Conservation (phyloP, 345 rosid genomes). For the Aquilaria yunnanensis region DNA sequence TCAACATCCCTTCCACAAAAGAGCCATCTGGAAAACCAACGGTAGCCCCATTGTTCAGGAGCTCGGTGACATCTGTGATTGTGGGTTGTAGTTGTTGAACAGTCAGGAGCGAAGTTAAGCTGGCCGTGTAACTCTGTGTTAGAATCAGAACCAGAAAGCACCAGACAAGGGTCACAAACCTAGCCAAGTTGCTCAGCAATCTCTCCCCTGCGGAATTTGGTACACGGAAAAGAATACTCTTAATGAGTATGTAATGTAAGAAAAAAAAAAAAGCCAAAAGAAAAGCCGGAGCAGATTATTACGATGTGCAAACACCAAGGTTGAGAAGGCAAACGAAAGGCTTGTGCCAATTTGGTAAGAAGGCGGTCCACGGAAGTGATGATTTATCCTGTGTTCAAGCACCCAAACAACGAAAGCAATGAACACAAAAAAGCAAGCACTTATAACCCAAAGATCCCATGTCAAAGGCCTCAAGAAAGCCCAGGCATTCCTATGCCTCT, state of each 20-base stretch:
- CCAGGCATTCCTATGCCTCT: slow-evolving; percentile 31
- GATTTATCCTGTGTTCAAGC: slow-evolving; percentile 35
- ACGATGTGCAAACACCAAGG: slow-evolving; percentile 49
- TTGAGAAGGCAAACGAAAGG: slow-evolving; percentile 44
- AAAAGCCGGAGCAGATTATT: slow-evolving; percentile 5
- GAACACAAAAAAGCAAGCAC: slow-evolving; percentile 29
- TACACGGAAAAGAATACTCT: no score
- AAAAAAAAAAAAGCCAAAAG: no score
- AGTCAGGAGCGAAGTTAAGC: slow-evolving; percentile 39
- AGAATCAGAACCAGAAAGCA: slow-evolving; percentile 40
- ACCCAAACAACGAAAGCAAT: slow-evolving; percentile 42
- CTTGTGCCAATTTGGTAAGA: slow-evolving; percentile 29
- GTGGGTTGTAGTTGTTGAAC: slow-evolving; percentile 30
- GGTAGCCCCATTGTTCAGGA: slow-evolving; percentile 7
- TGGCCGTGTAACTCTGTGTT: slow-evolving; percentile 48
- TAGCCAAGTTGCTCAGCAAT: slow-evolving; percentile 33
- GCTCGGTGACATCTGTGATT: slow-evolving; percentile 1
- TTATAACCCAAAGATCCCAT: slow-evolving; percentile 40
- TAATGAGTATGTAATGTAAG: no score
- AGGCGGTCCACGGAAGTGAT: slow-evolving; percentile 35
- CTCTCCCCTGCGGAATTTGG: slow-evolving; percentile 31
- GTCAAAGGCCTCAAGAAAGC: slow-evolving; percentile 46
- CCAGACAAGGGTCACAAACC: slow-evolving; percentile 48
- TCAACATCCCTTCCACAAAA: slow-evolving; percentile 17
- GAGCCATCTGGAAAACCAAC: slow-evolving; percentile 34